These are phyloP conservation scores for Epithemia pelagica DNA, from an alignment of 108 stramenopile genomes.

Conservation along the genomic window DNA sequence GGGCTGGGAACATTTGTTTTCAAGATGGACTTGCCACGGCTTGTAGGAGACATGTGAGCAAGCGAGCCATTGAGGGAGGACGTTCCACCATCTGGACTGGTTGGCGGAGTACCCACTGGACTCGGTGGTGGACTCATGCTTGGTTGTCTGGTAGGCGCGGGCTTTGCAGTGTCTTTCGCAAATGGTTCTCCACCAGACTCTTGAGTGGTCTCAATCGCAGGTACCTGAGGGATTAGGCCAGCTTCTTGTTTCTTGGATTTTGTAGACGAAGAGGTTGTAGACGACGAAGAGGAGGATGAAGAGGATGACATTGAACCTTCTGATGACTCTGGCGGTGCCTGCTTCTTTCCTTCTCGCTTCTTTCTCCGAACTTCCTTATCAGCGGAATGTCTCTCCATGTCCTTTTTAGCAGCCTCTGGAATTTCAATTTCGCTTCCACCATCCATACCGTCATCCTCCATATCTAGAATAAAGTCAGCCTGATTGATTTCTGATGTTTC, in stretches of 20 bases:
- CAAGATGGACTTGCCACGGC: slow-evolving; percentile 10
- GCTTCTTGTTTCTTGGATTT: not conserved
- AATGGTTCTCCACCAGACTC: not conserved
- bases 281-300: not conserved
- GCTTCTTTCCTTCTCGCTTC: not conserved
- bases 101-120: not conserved
- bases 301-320: not conserved
- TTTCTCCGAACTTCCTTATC: not conserved
- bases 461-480: not conserved
- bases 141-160: not conserved
- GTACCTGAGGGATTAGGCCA: not conserved
- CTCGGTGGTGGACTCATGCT: not conserved
- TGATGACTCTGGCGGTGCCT: not conserved
- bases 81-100: not conserved
- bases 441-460: not conserved
- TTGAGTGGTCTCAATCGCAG: not conserved
- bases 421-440: not conserved
- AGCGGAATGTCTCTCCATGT: not conserved
- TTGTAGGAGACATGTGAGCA: not conserved
- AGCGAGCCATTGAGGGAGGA: not conserved
- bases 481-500: not conserved
- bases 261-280: not conserved
- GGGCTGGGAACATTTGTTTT: slow-evolving; percentile 5
- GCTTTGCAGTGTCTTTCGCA: not conserved
- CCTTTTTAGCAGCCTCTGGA: not conserved